A percentile compares a stretch with the other conserved stretches of the same genome.
phyloP scores from a whole-genome alignment of 176 grass and related monocot species.

The Ananas comosus region DNA sequence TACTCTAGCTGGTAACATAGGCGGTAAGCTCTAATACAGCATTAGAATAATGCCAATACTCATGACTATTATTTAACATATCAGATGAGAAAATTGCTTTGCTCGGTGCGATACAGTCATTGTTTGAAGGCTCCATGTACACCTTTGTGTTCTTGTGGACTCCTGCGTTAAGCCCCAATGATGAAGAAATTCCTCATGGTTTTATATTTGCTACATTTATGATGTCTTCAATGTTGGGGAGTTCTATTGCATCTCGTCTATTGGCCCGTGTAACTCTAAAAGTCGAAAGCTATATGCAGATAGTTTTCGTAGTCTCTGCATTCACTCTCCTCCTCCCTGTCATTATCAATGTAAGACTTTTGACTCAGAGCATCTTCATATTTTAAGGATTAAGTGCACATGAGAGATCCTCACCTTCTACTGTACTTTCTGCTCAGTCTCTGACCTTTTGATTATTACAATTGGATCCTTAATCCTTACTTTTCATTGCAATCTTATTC shows the following conservation, averaged over 20 bases:
- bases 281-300: slow-evolving; percentile 43
- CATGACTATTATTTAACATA: slow-evolving; percentile 3
- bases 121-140: slow-evolving; percentile 55
- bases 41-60: background rate
- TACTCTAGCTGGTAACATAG: too few relatives aligned
- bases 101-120: slow-evolving; percentile 43
- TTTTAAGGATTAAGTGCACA: too few relatives aligned
- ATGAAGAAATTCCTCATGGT: slow-evolving; percentile 42
- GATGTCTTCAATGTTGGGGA: slow-evolving; percentile 49
- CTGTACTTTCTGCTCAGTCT: too few relatives aligned
- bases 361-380: too few relatives aligned
- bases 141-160: slow-evolving; percentile 54
- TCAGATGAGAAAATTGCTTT: slow-evolving; percentile 51
- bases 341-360: slow-evolving; percentile 30
- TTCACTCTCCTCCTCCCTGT: slow-evolving; percentile 46
- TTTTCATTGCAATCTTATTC: too few relatives aligned
- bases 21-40: too few relatives aligned
- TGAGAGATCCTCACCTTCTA: too few relatives aligned
- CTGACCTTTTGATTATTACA: too few relatives aligned
- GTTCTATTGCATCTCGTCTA: slow-evolving; percentile 40
- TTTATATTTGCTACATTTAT: slow-evolving; percentile 49
- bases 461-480: too few relatives aligned
- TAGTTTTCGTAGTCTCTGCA: slow-evolving; percentile 34
- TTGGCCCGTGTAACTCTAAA: slow-evolving; percentile 30
- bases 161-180: slow-evolving; percentile 36